phyloP scores from a whole-genome alignment of 768 basidiomycete genomes.

The Leccinum subgranulosum region DNA sequence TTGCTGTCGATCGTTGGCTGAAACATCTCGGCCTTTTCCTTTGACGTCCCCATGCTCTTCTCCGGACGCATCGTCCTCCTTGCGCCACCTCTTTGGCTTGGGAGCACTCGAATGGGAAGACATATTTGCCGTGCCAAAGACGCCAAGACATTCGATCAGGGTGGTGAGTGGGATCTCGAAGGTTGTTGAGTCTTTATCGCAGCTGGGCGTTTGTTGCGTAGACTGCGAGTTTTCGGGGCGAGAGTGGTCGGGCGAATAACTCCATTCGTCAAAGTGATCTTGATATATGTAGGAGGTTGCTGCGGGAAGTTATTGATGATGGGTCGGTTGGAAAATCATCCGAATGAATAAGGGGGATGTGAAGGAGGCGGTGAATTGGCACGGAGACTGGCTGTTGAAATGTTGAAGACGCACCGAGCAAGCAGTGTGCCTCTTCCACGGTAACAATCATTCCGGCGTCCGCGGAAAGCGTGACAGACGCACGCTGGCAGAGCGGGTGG shows the following conservation, averaged over 20 bases:
- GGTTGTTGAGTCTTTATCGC: slow-evolving; percentile 31
- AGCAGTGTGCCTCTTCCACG: slow-evolving; percentile 81
- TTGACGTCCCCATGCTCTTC: slow-evolving; percentile 35
- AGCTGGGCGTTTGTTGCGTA: slow-evolving; percentile 10
- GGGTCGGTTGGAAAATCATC: not conserved
- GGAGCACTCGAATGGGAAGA: slow-evolving; percentile 26
- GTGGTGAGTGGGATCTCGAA: slow-evolving; percentile 86
- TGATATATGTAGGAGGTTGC: slow-evolving; percentile 81
- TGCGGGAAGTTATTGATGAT: slow-evolving; percentile 28
- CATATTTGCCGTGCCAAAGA: slow-evolving; percentile 77
- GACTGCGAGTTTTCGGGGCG: slow-evolving; percentile 22
- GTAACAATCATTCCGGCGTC: slow-evolving; percentile 65
- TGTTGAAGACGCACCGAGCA: slow-evolving; percentile 56
- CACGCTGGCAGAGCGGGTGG: slow-evolving; percentile 48
- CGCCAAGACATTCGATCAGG: slow-evolving; percentile 86
- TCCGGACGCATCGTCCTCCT: slow-evolving; percentile 45
- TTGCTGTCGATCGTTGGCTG: slow-evolving; percentile 19
- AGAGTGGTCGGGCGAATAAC: slow-evolving; percentile 48
- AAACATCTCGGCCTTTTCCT: slow-evolving; percentile 20
- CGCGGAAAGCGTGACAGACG: slow-evolving; percentile 66
- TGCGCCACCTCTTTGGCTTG: slow-evolving; percentile 49
- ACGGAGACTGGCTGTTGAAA: slow-evolving; percentile 3
- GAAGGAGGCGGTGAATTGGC: not conserved
- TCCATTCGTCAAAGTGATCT: slow-evolving; percentile 78
- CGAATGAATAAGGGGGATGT: not conserved